These are phyloP conservation scores for Digitaria exilis DNA, from an alignment of 202 grass and related monocot species.

Conservation along the genomic window DNA sequence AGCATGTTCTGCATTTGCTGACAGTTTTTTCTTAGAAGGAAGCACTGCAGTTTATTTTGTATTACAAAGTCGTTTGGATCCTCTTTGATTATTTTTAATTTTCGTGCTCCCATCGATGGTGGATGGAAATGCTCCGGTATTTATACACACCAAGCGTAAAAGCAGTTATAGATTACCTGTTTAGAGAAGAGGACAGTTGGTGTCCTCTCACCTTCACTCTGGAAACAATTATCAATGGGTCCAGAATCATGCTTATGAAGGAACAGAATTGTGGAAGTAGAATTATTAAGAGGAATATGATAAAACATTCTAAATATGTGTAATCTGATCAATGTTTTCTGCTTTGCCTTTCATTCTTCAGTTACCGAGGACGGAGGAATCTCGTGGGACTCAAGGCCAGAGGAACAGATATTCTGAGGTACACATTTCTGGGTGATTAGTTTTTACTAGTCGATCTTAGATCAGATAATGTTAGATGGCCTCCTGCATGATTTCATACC, in stretches of 20 bases:
- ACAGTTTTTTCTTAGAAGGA: not conserved
- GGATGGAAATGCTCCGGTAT: too few species aligned
- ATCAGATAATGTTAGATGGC: conserved; percentile 4
- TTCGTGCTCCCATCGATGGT: not conserved
- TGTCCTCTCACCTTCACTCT: too few species aligned
- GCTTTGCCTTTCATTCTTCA: conserved; percentile 41
- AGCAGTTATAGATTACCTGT: too few species aligned
- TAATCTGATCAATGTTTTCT: conserved; percentile 37
- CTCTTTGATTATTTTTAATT: not conserved
- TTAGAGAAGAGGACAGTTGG: too few species aligned
- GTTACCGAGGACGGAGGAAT: conserved; percentile 45
- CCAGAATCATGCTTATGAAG: too few species aligned
- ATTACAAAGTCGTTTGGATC: not conserved
- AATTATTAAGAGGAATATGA: not conserved
- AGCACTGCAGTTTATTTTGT: not conserved
- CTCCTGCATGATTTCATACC: not conserved
- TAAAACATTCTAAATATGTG: conserved; percentile 13
- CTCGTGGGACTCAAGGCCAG: not conserved
- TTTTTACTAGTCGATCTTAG: not conserved
- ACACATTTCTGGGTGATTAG: conserved; percentile 17
- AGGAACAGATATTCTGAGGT: conserved; percentile 44
- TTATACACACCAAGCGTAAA: too few species aligned
- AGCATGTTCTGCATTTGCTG: not conserved
- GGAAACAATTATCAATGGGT: too few species aligned
- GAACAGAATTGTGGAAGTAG: too few species aligned